Base-by-base conservation (phyloP, 495 filamentous ascomycete genomes). In the Xylaria bambusicola region DNA sequence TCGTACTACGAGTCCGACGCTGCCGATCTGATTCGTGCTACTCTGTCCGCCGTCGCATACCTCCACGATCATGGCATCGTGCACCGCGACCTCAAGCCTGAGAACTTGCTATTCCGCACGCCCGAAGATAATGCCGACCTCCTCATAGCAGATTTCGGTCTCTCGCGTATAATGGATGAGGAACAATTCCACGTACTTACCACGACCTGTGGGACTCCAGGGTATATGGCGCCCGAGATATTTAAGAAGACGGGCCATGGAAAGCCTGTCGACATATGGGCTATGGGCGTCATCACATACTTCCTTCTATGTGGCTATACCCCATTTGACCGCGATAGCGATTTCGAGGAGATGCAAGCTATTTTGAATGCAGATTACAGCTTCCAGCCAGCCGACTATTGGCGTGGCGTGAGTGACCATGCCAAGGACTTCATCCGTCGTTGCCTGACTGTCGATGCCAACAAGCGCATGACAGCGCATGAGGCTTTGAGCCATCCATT, bases 281-380 rank as follows among this genome's bases (percentile, higher is more conserved):
- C 94, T 7, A 83, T 98, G 62, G 94, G 94, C 23, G 91, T 98
- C 49, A 97, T 98, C 63, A 92, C 93, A 13, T 98, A 98, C 76
- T 98, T 98, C 80, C 80, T 98, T 15, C 86, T 98, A 52, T 98
- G 94, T 75, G 94, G 94, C 60, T 98, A 97, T 76, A 98, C 95
- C 12, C 94, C 95, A 52, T 98, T 98, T 71, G 94, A 98, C 77
- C 89, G 95, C 20, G 94, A 98, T 72, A 92, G 86, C 48, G 96
- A 98, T 73, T 86, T 97, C 64, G 94, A 98, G 74, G 94, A 98
- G 80, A 97, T 98, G 93, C 92, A 98, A 77, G 94, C 95, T 57
- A 98, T 98, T 73, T 83, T 98, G 38, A 87, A 90, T 51, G 94
- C 95, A 27, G 92, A 98, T 78, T 98, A 98, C 79, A 87, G 83